Base-by-base conservation (phyloP, 768 basidiomycete genomes). In the Tephrocybe sp. region DNA sequence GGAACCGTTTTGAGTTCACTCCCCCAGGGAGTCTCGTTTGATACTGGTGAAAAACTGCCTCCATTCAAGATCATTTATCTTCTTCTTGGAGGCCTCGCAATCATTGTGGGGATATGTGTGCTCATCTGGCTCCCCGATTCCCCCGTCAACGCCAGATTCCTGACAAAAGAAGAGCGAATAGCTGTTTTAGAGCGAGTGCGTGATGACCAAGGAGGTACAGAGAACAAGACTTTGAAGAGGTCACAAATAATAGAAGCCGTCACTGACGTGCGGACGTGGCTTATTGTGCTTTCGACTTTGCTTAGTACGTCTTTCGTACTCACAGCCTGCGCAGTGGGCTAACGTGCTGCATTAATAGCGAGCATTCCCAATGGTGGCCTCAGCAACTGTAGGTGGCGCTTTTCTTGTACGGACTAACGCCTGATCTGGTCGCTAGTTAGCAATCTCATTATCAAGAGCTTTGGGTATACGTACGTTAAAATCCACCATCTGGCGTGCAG, bases 361-460 rank as follows among this genome's bases (percentile, higher is more conserved):
- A 85, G 81, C 57, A 80, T 86, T 28, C 84, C 85, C 0, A 86
- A 84, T 58, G 84, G 85, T 17, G 84, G 63, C 1, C 59, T 86
- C 25, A 83, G 76, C 59, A 85, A 86, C 54, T 85, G 83, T 84
- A 53, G 54, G 78, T 67, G n/a, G 3, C 17, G 40, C 40, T 33
- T 45, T 21, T 28, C 28, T 14, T 20, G 20, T 5, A 3, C 28
- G 26, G 11, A 49, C 23, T 3, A 41, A 42, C 33, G 14, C 24
- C 14, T 38, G 12, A 40, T 2, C 25, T 24, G 14, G 36, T 21
- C 21, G 25, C 4, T 47, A 84, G 83, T 80, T 66, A 79, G 81
- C 62, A 85, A 84, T 58, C 64, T 83, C 9, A 78, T 86, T 50
- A 80, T 86, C 63, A 79, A 78, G 68, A 73, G 69, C 54, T 84